Percentiles rank a stretch among this genome's conserved stretches.
Evolutionary conservation across 2,329 filamentous ascomycete genomes (phyloP).

Genomic region (Aspergillus niger): DNA sequence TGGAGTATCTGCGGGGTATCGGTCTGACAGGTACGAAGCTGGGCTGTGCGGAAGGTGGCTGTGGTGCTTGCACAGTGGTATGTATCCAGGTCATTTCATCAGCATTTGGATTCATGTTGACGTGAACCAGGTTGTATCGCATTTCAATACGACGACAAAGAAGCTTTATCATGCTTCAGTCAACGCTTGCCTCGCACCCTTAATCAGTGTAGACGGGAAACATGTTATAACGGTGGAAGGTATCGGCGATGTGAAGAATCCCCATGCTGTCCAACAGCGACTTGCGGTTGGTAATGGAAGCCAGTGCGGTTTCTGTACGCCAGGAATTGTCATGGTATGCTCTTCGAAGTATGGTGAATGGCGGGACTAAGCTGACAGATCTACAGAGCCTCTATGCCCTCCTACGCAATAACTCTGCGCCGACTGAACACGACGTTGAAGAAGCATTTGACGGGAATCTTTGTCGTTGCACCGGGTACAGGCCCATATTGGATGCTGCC

Average conservation of each 20-base stretch:
- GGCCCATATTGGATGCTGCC: slow-evolving; percentile 90
- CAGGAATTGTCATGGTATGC: slow-evolving; percentile 85
- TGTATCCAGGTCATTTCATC: background rate
- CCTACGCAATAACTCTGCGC: slow-evolving; percentile 77
- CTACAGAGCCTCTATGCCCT: slow-evolving; percentile 82
- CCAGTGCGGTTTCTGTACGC: slow-evolving; percentile 94
- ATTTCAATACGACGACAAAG: slow-evolving; percentile 89
- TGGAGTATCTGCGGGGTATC: slow-evolving; percentile 91
- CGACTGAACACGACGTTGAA: slow-evolving; percentile 81
- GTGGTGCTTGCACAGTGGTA: slow-evolving; percentile 64
- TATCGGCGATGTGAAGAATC: slow-evolving; percentile 82
- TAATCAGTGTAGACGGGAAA: slow-evolving; percentile 93
- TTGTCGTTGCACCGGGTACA: slow-evolving; percentile 92
- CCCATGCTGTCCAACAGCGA: slow-evolving; percentile 87
- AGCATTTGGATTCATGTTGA: slow-evolving; percentile 16
- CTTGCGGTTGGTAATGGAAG: slow-evolving; percentile 90
- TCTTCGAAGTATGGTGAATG: background rate
- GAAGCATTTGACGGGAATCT: slow-evolving; percentile 97
- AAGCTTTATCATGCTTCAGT: slow-evolving; percentile 95
- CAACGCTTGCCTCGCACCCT: slow-evolving; percentile 90
- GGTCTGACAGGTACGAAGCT: slow-evolving; percentile 95
- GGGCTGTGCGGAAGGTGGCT: slow-evolving; percentile 94
- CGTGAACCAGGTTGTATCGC: slow-evolving; percentile 68
- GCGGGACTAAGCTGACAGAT: slow-evolving; percentile 8
- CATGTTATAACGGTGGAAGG: slow-evolving; percentile 98